Percentiles rank a stretch among this genome's conserved stretches.
phyloP scores from a whole-genome alignment of 2,329 filamentous ascomycete species.

The Aspergillus japonicus region DNA sequence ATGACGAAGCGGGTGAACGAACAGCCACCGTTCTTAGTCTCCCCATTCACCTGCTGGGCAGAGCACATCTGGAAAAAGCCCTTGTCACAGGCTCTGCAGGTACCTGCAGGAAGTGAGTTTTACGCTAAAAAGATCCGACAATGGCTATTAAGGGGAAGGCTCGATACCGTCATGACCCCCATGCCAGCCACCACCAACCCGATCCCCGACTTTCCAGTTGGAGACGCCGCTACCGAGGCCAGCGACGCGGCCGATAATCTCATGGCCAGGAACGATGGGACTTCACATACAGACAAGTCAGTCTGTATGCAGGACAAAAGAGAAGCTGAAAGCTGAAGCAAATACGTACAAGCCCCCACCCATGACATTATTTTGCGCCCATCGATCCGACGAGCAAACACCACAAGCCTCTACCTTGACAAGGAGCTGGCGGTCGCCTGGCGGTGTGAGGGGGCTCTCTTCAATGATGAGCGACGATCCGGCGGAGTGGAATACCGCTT shows the following conservation, averaged over 20 bases:
- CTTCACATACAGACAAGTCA: conserved; percentile 20
- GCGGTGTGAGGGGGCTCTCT: conserved; percentile 58
- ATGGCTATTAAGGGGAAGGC: not conserved
- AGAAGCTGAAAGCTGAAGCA: not conserved
- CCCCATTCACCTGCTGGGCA: conserved; percentile 62
- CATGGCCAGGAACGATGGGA: conserved; percentile 68
- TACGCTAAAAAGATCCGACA: not conserved
- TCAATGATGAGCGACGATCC: conserved; percentile 57
- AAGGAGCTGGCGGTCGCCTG: conserved; percentile 60
- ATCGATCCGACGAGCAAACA: conserved; percentile 65
- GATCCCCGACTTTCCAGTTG: conserved; percentile 62
- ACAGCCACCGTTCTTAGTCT: conserved; percentile 66
- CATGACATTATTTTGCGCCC: conserved; percentile 50
- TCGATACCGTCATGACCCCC: conserved; percentile 50
- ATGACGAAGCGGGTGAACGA: conserved; percentile 18
- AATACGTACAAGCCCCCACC: conserved; percentile 51
- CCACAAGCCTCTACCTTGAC: conserved; percentile 72
- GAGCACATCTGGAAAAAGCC: conserved; percentile 69
- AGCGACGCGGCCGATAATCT: conserved; percentile 67
- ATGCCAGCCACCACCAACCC: conserved; percentile 68
- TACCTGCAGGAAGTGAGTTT: conserved; percentile 39
- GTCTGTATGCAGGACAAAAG: not conserved
- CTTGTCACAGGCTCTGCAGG: conserved; percentile 63
- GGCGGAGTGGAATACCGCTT: conserved; percentile 58
- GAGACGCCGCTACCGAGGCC: conserved; percentile 55